Conservation (phyloP, 495 filamentous ascomycete species). For the Aspergillus coremiiformis region DNA sequence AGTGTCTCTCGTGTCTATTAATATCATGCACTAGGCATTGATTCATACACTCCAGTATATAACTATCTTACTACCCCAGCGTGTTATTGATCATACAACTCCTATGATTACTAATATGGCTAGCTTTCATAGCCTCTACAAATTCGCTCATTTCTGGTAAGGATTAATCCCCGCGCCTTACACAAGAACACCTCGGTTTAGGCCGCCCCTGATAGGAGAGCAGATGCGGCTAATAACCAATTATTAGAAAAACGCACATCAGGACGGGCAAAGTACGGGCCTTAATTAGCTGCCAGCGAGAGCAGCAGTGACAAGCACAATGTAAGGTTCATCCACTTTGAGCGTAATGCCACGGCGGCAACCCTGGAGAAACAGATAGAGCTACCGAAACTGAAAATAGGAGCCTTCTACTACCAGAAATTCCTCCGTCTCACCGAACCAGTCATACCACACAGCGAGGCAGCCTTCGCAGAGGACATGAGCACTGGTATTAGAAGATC, state of each 20-base stretch:
- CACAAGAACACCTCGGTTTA: not conserved
- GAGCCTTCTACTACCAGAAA: not conserved
- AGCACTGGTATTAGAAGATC: not conserved
- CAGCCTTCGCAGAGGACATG: not conserved
- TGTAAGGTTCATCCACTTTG: not conserved
- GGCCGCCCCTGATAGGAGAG: too few relatives aligned
- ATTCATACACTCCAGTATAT: too few relatives aligned
- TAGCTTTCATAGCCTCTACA: not conserved
- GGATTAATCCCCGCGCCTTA: not conserved
- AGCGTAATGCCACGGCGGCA: constrained; percentile 4
- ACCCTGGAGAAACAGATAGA: constrained; percentile 4
- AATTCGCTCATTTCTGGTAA: not conserved
- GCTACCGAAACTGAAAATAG: not conserved
- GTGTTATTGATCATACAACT: not conserved
- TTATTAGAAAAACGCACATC: not conserved
- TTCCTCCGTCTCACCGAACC: not conserved
- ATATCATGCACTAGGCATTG: too few relatives aligned
- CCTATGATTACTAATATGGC: constrained; percentile 1
- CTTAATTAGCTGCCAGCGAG: not conserved
- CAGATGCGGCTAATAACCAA: too few relatives aligned
- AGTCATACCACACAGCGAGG: not conserved
- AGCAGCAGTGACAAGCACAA: not conserved
- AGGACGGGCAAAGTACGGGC: not conserved
- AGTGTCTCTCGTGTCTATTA: too few relatives aligned
- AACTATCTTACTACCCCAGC: too few relatives aligned